Percentiles rank a stretch among this genome's conserved stretches.
Evolutionary conservation across 352 stramenopile genomes (phyloP).

Genomic region (Globisporangium spinosum): DNA sequence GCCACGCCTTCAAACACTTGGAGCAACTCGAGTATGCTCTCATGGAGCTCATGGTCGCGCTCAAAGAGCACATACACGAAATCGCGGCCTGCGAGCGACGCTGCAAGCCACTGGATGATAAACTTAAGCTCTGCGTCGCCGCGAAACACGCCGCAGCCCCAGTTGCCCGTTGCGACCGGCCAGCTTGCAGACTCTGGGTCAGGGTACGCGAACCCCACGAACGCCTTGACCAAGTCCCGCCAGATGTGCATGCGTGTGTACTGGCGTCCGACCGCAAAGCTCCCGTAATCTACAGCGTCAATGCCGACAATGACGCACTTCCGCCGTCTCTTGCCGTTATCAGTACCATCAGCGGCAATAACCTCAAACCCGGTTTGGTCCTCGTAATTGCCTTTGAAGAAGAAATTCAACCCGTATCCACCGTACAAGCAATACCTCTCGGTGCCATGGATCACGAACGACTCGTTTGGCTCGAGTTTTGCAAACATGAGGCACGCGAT

Average conservation of each 20-base stretch:
- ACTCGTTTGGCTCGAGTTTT: conserved; percentile 58
- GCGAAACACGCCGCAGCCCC: conserved; percentile 76
- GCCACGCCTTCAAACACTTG: conserved; percentile 1
- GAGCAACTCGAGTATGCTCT: conserved; percentile 31
- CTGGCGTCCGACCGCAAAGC: conserved; percentile 33
- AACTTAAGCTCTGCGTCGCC: conserved; percentile 78
- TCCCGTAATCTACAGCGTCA: conserved; percentile 64
- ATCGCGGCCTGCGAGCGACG: conserved; percentile 40
- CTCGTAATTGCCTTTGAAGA: conserved; percentile 38
- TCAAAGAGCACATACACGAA: conserved; percentile 68
- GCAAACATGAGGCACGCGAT: conserved; percentile 62
- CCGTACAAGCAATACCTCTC: conserved; percentile 56
- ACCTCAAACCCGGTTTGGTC: conserved; percentile 27
- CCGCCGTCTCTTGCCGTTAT: conserved; percentile 20
- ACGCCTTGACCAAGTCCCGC: conserved; percentile 69
- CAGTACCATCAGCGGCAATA: conserved; percentile 12
- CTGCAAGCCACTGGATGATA: conserved; percentile 78
- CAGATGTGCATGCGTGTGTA: conserved; percentile 44
- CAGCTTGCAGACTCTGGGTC: conserved; percentile 26
- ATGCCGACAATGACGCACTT: conserved; percentile 72
- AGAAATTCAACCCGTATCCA: conserved; percentile 60
- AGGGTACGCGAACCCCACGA: conserved; percentile 54
- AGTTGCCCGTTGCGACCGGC: conserved; percentile 74
- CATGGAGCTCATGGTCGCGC: conserved; percentile 34
- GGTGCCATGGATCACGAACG: conserved; percentile 64